Percentiles rank a stretch among this genome's conserved stretches.
phyloP scores from a whole-genome alignment of 2,329 filamentous ascomycete genomes.

The Sporothrix schenckii region DNA sequence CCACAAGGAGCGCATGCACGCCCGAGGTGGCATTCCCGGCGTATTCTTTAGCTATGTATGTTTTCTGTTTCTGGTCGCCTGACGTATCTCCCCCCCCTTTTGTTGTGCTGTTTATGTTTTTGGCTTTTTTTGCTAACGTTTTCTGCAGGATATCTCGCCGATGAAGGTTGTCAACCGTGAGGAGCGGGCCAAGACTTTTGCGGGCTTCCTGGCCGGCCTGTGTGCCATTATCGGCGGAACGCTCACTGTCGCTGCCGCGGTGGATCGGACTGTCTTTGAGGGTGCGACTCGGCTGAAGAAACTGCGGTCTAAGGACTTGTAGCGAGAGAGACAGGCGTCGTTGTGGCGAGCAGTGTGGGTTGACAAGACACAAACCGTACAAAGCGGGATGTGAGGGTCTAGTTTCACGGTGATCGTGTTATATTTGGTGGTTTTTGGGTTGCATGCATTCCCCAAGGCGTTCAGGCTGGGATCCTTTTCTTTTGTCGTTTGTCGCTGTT shows the following conservation, averaged over 20 bases:
- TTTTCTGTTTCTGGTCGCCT: conserved; percentile 38
- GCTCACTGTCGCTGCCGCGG: conserved; percentile 88
- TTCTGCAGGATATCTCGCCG: conserved; percentile 82
- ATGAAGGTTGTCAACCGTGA: conserved; percentile 99
- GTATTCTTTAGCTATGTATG: conserved; percentile 98
- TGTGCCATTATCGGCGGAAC: conserved; percentile 95
- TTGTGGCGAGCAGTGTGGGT: background rate
- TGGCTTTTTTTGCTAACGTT: background rate
- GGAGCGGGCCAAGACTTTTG: conserved; percentile 83
- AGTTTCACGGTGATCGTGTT: conserved; percentile 10
- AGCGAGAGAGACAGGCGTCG: conserved; percentile 27
- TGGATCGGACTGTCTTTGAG: conserved; percentile 91
- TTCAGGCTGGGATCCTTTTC: conserved; percentile 31
- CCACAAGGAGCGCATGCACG: conserved; percentile 89
- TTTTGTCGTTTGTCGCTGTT: conserved; percentile 23
- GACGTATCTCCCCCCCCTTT: background rate
- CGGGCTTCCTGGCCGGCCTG: conserved; percentile 88
- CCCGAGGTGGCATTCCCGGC: conserved; percentile 87
- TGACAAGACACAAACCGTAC: background rate
- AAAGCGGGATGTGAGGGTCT: conserved; percentile 3
- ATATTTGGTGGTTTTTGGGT: conserved; percentile 16
- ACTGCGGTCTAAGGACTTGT: conserved; percentile 68
- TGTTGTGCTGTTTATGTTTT: background rate
- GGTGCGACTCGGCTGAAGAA: conserved; percentile 85
- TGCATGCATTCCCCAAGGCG: conserved; percentile 18